Conservation (phyloP, 371 early-diverging fungal genomes). For the Mortierella sp. region DNA sequence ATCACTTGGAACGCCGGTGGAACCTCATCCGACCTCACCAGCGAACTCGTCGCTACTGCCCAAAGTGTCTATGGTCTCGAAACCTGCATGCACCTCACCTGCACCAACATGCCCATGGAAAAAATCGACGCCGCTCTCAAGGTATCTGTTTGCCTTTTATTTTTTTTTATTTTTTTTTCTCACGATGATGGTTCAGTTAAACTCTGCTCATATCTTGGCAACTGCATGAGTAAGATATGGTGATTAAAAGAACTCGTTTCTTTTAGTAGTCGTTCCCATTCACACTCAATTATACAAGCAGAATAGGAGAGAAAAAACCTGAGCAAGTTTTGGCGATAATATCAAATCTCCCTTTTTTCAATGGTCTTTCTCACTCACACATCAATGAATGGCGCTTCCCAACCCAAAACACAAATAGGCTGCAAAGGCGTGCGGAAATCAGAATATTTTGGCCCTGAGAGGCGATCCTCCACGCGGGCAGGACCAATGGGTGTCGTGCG, state of each 20-base stretch:
- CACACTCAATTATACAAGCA: background rate
- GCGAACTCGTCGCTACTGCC: slow-evolving; percentile 86
- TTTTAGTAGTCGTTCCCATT: background rate
- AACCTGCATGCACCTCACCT: slow-evolving; percentile 94
- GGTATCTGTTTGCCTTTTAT: slow-evolving; percentile 24
- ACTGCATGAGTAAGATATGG: no score
- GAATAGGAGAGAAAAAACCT: no score
- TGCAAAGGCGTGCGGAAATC: slow-evolving; percentile 88
- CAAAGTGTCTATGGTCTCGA: slow-evolving; percentile 92
- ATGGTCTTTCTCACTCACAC: background rate
- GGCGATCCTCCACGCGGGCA: slow-evolving; percentile 92
- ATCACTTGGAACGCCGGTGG: slow-evolving; percentile 97
- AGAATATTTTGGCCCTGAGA: slow-evolving; percentile 92
- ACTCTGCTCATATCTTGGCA: background rate
- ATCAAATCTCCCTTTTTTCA: background rate
- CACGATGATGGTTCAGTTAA: background rate
- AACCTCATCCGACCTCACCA: slow-evolving; percentile 84
- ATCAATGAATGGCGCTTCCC: no score
- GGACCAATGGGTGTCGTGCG: slow-evolving; percentile 76
- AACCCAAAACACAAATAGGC: slow-evolving; percentile 52
- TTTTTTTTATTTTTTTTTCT: background rate
- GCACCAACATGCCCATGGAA: slow-evolving; percentile 91
- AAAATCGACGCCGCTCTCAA: slow-evolving; percentile 84
- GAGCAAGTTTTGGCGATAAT: no score
- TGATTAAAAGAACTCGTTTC: no score